Percentiles rank a stretch among this genome's conserved stretches.
phyloP scores from a whole-genome alignment of 139 green algal species.

The Tetradesmus lagerheimii region DNA sequence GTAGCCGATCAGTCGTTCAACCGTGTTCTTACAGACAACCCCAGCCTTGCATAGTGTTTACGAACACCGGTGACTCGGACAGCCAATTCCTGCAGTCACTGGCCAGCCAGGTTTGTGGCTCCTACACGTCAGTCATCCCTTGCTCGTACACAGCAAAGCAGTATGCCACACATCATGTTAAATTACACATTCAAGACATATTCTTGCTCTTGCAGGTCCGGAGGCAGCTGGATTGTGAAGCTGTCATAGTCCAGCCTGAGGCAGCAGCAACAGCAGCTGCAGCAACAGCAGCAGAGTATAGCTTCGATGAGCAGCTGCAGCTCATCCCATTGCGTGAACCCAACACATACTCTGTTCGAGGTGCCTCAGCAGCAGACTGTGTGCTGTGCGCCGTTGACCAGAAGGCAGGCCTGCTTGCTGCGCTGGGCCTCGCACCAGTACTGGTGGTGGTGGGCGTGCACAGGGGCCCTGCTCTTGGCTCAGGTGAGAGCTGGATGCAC shows the following conservation, averaged over 20 bases:
- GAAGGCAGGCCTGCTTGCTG: slow-evolving; percentile 17
- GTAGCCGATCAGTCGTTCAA: neutral
- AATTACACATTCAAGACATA: neutral
- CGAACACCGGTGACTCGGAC: neutral
- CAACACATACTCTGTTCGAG: neutral
- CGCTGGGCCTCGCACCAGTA: slow-evolving; percentile 17
- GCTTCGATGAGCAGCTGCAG: neutral
- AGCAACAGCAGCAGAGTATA: neutral
- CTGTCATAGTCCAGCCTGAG: neutral
- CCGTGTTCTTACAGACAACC: neutral
- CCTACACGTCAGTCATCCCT: neutral
- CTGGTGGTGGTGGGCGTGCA: slow-evolving; percentile 40
- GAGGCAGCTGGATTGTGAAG: slow-evolving; percentile 5
- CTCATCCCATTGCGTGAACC: neutral
- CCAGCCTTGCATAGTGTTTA: slow-evolving; percentile 11
- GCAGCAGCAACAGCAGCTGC: neutral
- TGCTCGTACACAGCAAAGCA: neutral
- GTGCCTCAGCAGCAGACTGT: slow-evolving; percentile 40
- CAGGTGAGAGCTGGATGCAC: slow-evolving; percentile 21
- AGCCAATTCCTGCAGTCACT: neutral
- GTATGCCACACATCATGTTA: neutral
- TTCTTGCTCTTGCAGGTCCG: neutral
- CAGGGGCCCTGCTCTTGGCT: slow-evolving; percentile 27
- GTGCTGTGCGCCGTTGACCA: slow-evolving; percentile 43
- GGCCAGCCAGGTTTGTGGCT: neutral